Percentiles rank a stretch among this genome's conserved stretches.
Conservation (phyloP, 345 rosid genomes). For the Abelmoschus esculentus region DNA sequence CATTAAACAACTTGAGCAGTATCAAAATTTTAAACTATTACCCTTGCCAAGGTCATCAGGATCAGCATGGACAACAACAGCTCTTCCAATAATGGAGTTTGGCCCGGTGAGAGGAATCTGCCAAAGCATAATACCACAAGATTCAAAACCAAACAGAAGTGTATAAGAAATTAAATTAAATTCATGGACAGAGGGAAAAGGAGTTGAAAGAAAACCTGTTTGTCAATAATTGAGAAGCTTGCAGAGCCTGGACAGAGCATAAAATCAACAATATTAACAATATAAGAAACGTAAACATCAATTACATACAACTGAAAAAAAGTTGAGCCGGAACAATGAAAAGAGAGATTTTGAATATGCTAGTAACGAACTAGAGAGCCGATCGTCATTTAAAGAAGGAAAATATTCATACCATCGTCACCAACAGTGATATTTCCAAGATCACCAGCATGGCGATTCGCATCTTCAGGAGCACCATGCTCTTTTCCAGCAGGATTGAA, state of each 20-base stretch:
- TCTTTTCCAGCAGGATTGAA: slow-evolving; percentile 77
- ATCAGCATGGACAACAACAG: neutral
- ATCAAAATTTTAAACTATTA: neutral
- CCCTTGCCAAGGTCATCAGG: neutral
- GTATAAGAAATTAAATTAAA: neutral
- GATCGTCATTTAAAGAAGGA: neutral
- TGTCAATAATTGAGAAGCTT: neutral
- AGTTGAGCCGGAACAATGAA: neutral
- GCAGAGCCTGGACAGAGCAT: neutral
- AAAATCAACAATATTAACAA: neutral
- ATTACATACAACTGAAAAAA: neutral
- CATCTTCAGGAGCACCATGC: slow-evolving; percentile 90
- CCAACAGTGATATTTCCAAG: slow-evolving; percentile 71
- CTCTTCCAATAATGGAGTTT: neutral
- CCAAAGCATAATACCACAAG: neutral
- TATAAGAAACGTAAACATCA: neutral
- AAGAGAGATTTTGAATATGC: neutral
- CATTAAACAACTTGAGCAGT: neutral
- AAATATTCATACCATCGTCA: slow-evolving; percentile 53
- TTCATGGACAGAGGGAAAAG: neutral
- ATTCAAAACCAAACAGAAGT: neutral
- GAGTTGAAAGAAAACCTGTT: neutral
- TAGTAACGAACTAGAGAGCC: neutral
- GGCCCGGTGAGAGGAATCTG: neutral
- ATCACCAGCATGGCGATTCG: slow-evolving; percentile 90